Evolutionary conservation across 106 monocot species (phyloP).

Genomic region (Chionographis japonica): DNA sequence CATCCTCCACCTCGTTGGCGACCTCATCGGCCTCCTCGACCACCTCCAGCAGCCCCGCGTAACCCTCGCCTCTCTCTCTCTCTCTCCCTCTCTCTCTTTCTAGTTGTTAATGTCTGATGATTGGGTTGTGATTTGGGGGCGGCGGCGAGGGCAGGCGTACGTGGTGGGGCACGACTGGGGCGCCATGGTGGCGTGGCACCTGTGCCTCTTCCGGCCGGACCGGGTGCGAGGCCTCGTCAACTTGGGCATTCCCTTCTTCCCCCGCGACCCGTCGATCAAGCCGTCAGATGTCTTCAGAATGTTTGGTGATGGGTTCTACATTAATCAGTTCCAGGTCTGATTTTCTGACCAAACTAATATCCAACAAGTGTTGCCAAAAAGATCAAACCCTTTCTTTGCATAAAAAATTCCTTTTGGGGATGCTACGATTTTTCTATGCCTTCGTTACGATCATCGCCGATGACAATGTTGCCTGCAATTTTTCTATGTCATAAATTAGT

Average conservation of each 20-base stretch:
- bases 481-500: no score
- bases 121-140: no score
- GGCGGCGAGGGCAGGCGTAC: not conserved
- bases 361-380: no score
- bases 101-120: no score
- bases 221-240: slow-evolving; percentile 8
- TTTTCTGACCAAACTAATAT: no score
- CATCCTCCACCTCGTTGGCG: slow-evolving; percentile 20
- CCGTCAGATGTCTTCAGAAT: not conserved
- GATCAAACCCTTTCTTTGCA: no score
- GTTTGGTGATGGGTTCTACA: slow-evolving; percentile 23
- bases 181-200: slow-evolving; percentile 14
- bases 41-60: not conserved
- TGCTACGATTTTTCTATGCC: no score
- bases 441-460: no score
- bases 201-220: slow-evolving; percentile 27
- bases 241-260: slow-evolving; percentile 11
- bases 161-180: slow-evolving; percentile 26
- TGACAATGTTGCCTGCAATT: no score
- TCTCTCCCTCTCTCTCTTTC: no score
- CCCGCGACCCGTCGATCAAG: slow-evolving; percentile 3
- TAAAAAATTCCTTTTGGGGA: no score
- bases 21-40: slow-evolving; percentile 13
- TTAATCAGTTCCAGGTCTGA: slow-evolving; percentile 21
- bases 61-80: no score